A percentile compares a stretch with the other conserved stretches of the same genome.
Evolutionary conservation across 768 basidiomycete species (phyloP).

Genomic region (Xerocomus brunneocitrinus): DNA sequence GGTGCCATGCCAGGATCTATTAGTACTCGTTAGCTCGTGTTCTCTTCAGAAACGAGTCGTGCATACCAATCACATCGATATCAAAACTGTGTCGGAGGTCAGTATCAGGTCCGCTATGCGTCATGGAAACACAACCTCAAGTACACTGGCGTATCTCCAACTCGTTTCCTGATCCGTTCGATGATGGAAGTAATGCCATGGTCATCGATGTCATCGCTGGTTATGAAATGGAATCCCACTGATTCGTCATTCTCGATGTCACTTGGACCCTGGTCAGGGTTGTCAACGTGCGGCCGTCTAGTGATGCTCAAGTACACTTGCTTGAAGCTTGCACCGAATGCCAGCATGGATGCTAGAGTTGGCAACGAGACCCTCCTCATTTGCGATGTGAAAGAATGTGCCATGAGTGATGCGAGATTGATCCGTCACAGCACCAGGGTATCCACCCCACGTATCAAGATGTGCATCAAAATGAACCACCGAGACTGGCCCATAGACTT

Average conservation of each 20-base stretch:
- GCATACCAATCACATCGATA: slow-evolving; percentile 67
- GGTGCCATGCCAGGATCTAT: slow-evolving; percentile 46
- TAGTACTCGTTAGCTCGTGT: no score
- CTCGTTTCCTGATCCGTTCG: slow-evolving; percentile 60
- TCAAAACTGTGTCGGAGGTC: slow-evolving; percentile 47
- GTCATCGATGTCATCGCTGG: slow-evolving; percentile 81
- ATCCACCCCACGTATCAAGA: slow-evolving; percentile 53
- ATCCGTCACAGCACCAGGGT: slow-evolving; percentile 33
- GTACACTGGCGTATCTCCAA: slow-evolving; percentile 75
- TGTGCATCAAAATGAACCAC: slow-evolving; percentile 84
- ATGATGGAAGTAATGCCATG: slow-evolving; percentile 68
- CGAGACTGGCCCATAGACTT: slow-evolving; percentile 69
- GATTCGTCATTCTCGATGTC: slow-evolving; percentile 59
- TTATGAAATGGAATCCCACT: slow-evolving; percentile 43
- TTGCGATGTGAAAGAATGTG: slow-evolving; percentile 78
- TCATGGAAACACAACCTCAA: slow-evolving; percentile 42
- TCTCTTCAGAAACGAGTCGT: not conserved
- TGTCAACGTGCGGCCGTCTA: not conserved
- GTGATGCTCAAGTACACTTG: slow-evolving; percentile 22
- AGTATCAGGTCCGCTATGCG: not conserved
- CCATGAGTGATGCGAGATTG: slow-evolving; percentile 60
- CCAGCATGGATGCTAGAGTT: slow-evolving; percentile 80
- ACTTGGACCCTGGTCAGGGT: slow-evolving; percentile 11
- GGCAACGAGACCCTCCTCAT: slow-evolving; percentile 51
- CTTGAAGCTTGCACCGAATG: slow-evolving; percentile 58